Evolutionary conservation across 257 asterid genomes (phyloP).

Genomic region (Asclepias syriaca): DNA sequence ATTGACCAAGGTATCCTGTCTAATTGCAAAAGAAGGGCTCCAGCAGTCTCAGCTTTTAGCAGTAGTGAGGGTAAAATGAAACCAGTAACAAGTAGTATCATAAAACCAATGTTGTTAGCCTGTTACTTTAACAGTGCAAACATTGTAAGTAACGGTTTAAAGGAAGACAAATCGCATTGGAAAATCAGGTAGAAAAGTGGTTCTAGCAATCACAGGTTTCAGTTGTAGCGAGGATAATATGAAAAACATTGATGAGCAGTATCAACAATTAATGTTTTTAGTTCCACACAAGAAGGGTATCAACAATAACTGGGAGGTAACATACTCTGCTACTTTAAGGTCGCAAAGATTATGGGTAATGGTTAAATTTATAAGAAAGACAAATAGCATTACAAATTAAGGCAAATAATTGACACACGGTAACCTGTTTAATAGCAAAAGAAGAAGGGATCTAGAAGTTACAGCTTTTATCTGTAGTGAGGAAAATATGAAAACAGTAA

Average conservation of each 20-base stretch:
- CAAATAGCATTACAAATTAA: background rate
- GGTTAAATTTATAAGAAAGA: background rate
- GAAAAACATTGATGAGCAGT: background rate
- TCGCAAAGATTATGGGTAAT: background rate
- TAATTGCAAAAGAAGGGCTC: no score
- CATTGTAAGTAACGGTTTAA: background rate
- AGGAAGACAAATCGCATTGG: background rate
- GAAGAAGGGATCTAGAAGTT: background rate
- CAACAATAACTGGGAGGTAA: no score
- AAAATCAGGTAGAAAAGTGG: background rate
- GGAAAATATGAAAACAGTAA: background rate
- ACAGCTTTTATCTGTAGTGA: background rate
- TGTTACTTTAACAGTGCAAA: background rate
- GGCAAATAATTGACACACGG: background rate
- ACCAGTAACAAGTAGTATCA: no score
- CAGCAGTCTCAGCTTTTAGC: no score
- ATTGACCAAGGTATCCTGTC: no score
- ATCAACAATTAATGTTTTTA: no score
- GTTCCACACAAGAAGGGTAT: no score
- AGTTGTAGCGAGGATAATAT: background rate
- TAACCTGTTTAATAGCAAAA: background rate
- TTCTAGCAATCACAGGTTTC: background rate
- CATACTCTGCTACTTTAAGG: background rate
- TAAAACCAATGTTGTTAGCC: no score
- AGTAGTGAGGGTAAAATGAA: no score